Percentiles rank a stretch among this genome's conserved stretches.
Conservation (phyloP, 2,329 filamentous ascomycete genomes). For the Pseudocercospora crystallina region DNA sequence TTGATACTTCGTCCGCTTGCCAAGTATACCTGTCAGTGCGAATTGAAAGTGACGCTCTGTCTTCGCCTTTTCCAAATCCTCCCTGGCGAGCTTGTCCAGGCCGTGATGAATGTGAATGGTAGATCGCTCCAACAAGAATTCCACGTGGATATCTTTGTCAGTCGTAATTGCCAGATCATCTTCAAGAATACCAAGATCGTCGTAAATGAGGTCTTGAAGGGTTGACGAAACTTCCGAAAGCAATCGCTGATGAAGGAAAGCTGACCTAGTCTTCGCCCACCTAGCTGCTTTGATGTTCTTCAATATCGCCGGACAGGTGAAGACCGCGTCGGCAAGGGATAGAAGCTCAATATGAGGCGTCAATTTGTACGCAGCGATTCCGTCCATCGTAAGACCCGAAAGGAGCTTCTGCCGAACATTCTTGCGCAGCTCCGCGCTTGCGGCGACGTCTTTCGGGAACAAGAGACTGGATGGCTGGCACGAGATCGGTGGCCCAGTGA, state of each 20-base stretch:
- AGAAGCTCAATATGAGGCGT: constrained; percentile 84
- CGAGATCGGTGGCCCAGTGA: constrained; percentile 79
- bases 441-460: constrained; percentile 39
- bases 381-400: constrained; percentile 72
- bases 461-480: constrained; percentile 54
- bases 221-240: constrained; percentile 62
- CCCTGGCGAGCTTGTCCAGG: constrained; percentile 70
- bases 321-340: constrained; percentile 65
- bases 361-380: constrained; percentile 79
- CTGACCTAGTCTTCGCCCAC: constrained; percentile 69
- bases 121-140: constrained; percentile 78
- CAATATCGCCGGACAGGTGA: constrained; percentile 51
- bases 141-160: constrained; percentile 53
- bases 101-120: constrained; percentile 83
- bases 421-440: constrained; percentile 33
- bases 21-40: constrained; percentile 79
- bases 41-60: constrained; percentile 71
- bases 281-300: constrained; percentile 47
- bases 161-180: constrained; percentile 35
- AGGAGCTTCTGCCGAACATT: constrained; percentile 61
- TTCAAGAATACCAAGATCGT: constrained; percentile 58
- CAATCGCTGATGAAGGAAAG: constrained; percentile 70
- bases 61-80: constrained; percentile 68
- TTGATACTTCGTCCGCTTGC: constrained; percentile 80
- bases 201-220: constrained; percentile 61